Percentiles rank a stretch among this genome's conserved stretches.
These are phyloP conservation scores for Plasmopara muralis DNA, from an alignment of 352 stramenopile species.

Conservation along the genomic window DNA sequence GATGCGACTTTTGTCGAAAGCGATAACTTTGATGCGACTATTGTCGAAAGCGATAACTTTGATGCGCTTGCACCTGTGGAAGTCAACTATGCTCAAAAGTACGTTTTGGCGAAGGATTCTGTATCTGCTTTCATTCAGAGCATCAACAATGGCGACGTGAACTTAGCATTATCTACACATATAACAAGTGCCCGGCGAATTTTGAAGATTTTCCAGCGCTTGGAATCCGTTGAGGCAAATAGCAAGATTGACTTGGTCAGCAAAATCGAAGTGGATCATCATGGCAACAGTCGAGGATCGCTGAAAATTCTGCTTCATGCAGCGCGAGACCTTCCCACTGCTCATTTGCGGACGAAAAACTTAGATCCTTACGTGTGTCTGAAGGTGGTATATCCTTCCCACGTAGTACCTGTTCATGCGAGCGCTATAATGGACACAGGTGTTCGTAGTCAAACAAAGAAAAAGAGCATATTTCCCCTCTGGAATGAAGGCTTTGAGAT, in stretches of 20 bases:
- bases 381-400: slow-evolving; percentile 53
- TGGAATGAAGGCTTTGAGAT: slow-evolving; percentile 80
- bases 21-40: slow-evolving; percentile 34
- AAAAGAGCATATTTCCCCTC: slow-evolving; percentile 68
- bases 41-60: slow-evolving; percentile 31
- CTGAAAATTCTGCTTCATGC: slow-evolving; percentile 50
- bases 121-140: slow-evolving; percentile 16
- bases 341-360: slow-evolving; percentile 64
- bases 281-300: slow-evolving; percentile 40
- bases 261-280: slow-evolving; percentile 55
- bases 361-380: slow-evolving; percentile 61
- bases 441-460: slow-evolving; percentile 58
- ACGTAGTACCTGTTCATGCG: slow-evolving; percentile 9
- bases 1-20: slow-evolving; percentile 13
- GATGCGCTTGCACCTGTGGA: slow-evolving; percentile 44
- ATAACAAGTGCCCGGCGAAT: slow-evolving; percentile 39
- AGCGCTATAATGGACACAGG: slow-evolving; percentile 9
- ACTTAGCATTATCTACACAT: slow-evolving; percentile 4
- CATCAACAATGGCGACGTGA: slow-evolving; percentile 7
- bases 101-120: slow-evolving; percentile 32
- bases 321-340: slow-evolving; percentile 47
- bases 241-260: slow-evolving; percentile 42
- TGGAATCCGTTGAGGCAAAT: slow-evolving; percentile 38
- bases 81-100: slow-evolving; percentile 39
- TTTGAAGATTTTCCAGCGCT: slow-evolving; percentile 46